A percentile compares a stretch with the other conserved stretches of the same genome.
Evolutionary conservation across 2,329 filamentous ascomycete genomes (phyloP).

Genomic region (Magnaporthiopsis rhizophila): DNA sequence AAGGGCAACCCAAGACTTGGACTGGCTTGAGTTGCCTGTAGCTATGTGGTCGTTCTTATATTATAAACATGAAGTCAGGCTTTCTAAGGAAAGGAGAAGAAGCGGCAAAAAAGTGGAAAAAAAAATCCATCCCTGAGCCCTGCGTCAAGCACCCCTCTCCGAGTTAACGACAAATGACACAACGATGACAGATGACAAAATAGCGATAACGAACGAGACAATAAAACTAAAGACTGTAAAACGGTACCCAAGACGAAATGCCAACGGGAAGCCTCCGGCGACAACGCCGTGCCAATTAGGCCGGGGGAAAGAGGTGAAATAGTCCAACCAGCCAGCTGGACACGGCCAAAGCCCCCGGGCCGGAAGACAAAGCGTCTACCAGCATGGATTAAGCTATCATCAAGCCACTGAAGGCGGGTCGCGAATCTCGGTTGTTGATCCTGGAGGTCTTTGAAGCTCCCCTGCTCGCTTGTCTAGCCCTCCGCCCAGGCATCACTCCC

Average conservation of each 20-base stretch:
- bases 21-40: no score
- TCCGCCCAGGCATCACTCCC: neutral
- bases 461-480: neutral
- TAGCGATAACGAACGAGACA: neutral
- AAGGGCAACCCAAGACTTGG: no score
- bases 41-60: no score
- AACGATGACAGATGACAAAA: no score
- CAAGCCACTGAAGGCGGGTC: neutral
- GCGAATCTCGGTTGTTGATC: neutral
- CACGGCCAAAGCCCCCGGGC: neutral
- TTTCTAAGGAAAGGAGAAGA: no score
- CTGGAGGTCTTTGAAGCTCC: neutral
- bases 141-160: no score
- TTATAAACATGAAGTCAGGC: no score
- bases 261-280: no score
- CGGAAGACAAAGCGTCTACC: neutral
- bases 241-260: neutral
- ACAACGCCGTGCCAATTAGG: neutral
- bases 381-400: neutral
- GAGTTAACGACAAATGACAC: no score
- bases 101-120: no score
- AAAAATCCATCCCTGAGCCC: no score
- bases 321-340: neutral
- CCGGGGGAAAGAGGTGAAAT: neutral
- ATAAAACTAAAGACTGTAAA: slow-evolving; percentile 11